phyloP scores from a whole-genome alignment of 2,329 filamentous ascomycete species.

The Cladosporium oxysporum region DNA sequence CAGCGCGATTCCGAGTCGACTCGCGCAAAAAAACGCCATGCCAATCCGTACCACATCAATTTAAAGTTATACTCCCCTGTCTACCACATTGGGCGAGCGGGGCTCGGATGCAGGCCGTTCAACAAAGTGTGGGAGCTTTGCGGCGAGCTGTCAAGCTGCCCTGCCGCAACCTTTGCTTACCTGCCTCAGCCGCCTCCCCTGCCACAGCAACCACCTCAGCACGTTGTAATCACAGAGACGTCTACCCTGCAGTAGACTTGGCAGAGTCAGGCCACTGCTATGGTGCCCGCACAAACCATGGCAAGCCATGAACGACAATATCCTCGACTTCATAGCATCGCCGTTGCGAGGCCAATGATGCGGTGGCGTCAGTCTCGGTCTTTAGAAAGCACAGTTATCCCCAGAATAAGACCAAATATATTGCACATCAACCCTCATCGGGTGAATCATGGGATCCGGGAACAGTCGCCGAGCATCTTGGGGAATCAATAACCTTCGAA shows the following conservation, averaged over 20 bases:
- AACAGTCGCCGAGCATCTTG: background rate
- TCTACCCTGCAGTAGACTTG: background rate
- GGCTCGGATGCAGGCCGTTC: slow-evolving; percentile 16
- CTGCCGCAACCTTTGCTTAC: slow-evolving; percentile 2
- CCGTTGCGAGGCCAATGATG: background rate
- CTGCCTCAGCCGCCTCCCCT: background rate
- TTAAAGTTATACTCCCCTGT: slow-evolving; percentile 19
- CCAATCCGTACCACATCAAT: background rate
- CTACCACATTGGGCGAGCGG: slow-evolving; percentile 13
- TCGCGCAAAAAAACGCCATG: background rate
- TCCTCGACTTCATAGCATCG: background rate
- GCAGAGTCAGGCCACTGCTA: background rate
- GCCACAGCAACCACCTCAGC: slow-evolving; percentile 5
- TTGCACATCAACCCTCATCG: background rate
- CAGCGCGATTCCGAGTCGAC: background rate
- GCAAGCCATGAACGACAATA: background rate
- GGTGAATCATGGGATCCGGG: background rate
- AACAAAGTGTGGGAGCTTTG: slow-evolving; percentile 1
- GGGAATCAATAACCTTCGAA: background rate
- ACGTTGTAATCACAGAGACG: background rate
- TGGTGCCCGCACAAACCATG: background rate
- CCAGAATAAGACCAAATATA: background rate
- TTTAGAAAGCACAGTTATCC: background rate
- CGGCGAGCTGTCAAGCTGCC: slow-evolving; percentile 13
- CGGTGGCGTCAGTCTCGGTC: background rate